phyloP scores from a whole-genome alignment of 2,329 filamentous ascomycete genomes.

The Pseudogymnoascus sp. region DNA sequence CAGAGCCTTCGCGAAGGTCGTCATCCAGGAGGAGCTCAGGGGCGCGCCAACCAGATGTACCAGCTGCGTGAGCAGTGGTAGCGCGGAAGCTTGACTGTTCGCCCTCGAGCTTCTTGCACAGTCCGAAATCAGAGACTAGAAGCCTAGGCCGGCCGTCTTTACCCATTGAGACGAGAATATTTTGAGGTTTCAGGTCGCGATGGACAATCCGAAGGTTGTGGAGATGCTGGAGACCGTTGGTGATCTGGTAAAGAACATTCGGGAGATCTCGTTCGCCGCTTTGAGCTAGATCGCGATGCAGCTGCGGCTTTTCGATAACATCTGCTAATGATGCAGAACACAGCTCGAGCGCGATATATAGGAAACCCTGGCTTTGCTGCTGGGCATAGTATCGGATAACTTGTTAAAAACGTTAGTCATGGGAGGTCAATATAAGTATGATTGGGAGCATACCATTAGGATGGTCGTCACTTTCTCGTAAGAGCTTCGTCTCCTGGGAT shows the following conservation, averaged over 20 bases:
- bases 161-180: conserved; percentile 77
- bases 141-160: conserved; percentile 68
- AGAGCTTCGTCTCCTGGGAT: conserved; percentile 80
- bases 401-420: conserved; percentile 29
- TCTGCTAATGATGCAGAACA: conserved; percentile 92
- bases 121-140: conserved; percentile 92
- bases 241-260: conserved; percentile 78
- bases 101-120: conserved; percentile 94
- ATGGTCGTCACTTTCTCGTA: conserved; percentile 92
- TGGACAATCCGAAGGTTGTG: conserved; percentile 93
- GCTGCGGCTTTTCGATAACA: conserved; percentile 68
- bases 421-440: neutral
- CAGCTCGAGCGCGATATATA: conserved; percentile 92
- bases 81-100: conserved; percentile 92
- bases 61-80: conserved; percentile 85
- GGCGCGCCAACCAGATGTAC: conserved; percentile 92
- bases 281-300: conserved; percentile 61
- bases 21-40: conserved; percentile 85
- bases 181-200: conserved; percentile 94
- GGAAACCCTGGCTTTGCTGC: conserved; percentile 77
- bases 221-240: conserved; percentile 78
- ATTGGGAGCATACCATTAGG: conserved; percentile 56
- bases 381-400: conserved; percentile 96
- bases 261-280: conserved; percentile 70
- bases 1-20: conserved; percentile 47